phyloP scores from a whole-genome alignment of 2,329 filamentous ascomycete genomes.

The Aspergillus hortae region DNA sequence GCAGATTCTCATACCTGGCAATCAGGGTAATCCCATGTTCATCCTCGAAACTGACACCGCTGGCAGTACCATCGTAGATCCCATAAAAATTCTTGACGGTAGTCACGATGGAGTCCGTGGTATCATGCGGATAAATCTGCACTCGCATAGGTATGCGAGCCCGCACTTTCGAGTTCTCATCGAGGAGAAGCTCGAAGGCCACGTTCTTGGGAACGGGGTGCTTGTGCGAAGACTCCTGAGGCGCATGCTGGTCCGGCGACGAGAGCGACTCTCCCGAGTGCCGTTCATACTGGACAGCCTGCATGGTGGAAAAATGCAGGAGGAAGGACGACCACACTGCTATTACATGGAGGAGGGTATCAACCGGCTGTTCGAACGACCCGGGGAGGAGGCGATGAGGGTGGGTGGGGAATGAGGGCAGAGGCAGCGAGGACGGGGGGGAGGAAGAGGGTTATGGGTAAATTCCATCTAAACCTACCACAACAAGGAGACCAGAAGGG shows the following conservation, averaged over 20 bases:
- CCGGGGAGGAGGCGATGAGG: slow-evolving; percentile 8
- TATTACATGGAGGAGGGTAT: slow-evolving; percentile 31
- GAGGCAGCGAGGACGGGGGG: slow-evolving; percentile 13
- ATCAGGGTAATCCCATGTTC: slow-evolving; percentile 85
- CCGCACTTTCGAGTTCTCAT: slow-evolving; percentile 54
- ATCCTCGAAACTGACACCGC: slow-evolving; percentile 94
- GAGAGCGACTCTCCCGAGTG: slow-evolving; percentile 30
- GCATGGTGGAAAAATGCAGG: slow-evolving; percentile 27
- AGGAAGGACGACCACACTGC: slow-evolving; percentile 24
- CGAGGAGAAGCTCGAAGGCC: slow-evolving; percentile 61
- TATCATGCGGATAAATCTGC: slow-evolving; percentile 92
- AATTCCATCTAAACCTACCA: slow-evolving; percentile 38
- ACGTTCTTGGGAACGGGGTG: slow-evolving; percentile 55
- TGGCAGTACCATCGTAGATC: slow-evolving; percentile 75
- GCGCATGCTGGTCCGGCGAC: slow-evolving; percentile 24
- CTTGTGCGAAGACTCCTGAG: slow-evolving; percentile 36
- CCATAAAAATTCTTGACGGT: slow-evolving; percentile 99
- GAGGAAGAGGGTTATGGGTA: slow-evolving; percentile 25
- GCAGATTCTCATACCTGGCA: slow-evolving; percentile 92
- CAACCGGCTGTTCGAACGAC: slow-evolving; percentile 31
- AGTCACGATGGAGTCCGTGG: slow-evolving; percentile 94
- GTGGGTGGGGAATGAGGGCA: slow-evolving; percentile 7
- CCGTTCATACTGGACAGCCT: slow-evolving; percentile 32
- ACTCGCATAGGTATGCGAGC: slow-evolving; percentile 65
- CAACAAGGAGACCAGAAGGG: slow-evolving; percentile 26